Conservation (phyloP, 306 rosid species). For the Vigna nakashimae region DNA sequence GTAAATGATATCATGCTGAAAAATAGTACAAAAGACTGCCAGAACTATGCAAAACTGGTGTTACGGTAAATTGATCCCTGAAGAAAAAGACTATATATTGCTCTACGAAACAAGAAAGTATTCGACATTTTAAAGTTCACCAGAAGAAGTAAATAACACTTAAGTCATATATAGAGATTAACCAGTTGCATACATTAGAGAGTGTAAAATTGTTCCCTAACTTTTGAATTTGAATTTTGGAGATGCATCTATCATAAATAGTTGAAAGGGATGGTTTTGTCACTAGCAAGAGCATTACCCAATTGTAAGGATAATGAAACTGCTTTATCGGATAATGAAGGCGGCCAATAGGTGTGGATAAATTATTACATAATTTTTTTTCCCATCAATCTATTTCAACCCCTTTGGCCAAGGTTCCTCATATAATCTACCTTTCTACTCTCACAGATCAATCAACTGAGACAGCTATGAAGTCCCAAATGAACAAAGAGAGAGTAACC, state of each 20-base stretch:
- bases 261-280: no score
- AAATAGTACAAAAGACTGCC: neutral
- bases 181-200: no score
- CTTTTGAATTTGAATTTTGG: no score
- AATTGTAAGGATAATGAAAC: neutral
- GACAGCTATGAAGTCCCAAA: constrained; percentile 49
- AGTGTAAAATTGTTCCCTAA: no score
- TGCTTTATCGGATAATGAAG: constrained; percentile 34
- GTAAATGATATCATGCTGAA: neutral
- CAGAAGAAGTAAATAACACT: no score
- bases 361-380: neutral
- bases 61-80: neutral
- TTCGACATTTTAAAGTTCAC: neutral
- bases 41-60: neutral
- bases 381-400: constrained; percentile 22
- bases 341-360: neutral
- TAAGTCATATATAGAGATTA: no score
- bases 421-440: constrained; percentile 31
- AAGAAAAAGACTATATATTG: neutral
- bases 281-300: no score
- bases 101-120: constrained; percentile 5
- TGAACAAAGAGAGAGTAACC: constrained; percentile 38
- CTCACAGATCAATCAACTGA: constrained; percentile 24
- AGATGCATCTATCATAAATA: no score
- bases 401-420: neutral